Evolutionary conservation across 1,284 basidiomycete genomes (phyloP).

Genomic region (Moniliophthora roreri): DNA sequence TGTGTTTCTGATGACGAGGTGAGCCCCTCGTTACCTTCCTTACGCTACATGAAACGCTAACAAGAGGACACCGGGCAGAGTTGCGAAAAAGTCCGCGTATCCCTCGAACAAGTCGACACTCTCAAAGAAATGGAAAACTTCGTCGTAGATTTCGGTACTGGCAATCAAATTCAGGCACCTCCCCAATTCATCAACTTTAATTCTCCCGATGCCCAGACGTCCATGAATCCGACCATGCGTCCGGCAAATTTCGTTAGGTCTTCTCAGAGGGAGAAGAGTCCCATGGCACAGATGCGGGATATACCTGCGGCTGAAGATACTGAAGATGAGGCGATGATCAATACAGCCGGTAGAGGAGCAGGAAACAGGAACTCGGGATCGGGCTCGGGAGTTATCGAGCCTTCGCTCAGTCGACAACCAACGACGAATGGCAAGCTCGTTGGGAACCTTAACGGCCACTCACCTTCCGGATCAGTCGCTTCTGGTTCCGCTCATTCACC

Average conservation of each 20-base stretch:
- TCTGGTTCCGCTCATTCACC: background rate
- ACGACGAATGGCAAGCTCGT: no score
- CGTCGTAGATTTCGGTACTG: constrained; percentile 83
- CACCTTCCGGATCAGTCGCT: constrained; percentile 2
- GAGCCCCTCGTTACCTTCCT: constrained; percentile 28
- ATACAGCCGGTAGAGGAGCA: constrained; percentile 68
- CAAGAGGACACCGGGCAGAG: constrained; percentile 51
- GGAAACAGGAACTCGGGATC: constrained; percentile 33
- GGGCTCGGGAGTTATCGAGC: constrained; percentile 22
- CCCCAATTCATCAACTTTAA: constrained; percentile 82
- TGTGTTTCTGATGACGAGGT: constrained; percentile 97
- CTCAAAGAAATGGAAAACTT: constrained; percentile 85
- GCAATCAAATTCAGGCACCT: constrained; percentile 80
- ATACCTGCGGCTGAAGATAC: constrained; percentile 6
- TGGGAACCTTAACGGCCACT: no score
- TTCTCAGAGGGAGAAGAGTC: constrained; percentile 42
- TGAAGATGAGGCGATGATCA: constrained; percentile 42
- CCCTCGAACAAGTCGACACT: constrained; percentile 82
- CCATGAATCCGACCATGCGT: constrained; percentile 50
- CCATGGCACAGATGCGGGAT: constrained; percentile 5
- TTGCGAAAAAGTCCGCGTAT: constrained; percentile 83
- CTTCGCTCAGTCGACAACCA: constrained; percentile 25
- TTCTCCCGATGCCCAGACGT: constrained; percentile 58
- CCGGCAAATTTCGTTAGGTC: constrained; percentile 59
- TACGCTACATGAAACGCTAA: constrained; percentile 3